Percentiles rank a stretch among this genome's conserved stretches.
Evolutionary conservation across 768 basidiomycete species (phyloP).

Genomic region (Mycena metata): DNA sequence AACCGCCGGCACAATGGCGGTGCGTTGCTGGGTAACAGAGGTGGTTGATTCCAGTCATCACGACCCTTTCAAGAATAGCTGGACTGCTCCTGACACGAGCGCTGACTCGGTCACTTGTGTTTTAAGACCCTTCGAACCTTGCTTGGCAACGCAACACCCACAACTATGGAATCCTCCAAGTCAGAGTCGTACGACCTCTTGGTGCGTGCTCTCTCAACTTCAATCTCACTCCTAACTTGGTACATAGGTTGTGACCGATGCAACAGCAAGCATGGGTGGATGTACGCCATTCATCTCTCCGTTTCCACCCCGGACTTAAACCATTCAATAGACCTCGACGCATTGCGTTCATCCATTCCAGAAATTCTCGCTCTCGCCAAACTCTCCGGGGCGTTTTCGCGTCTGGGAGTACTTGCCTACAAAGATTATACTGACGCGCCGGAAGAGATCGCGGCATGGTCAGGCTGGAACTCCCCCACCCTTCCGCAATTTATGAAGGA

Average conservation of each 20-base stretch:
- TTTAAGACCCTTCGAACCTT: no score
- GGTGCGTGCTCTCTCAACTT: no score
- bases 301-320: not conserved
- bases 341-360: slow-evolving; percentile 40
- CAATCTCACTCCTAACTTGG: no score
- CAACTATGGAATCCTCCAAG: no score
- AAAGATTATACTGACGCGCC: slow-evolving; percentile 40
- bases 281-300: slow-evolving; percentile 40
- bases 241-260: slow-evolving; percentile 45
- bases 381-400: slow-evolving; percentile 44
- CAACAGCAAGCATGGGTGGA: slow-evolving; percentile 43
- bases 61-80: no score
- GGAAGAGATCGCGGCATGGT: slow-evolving; percentile 40
- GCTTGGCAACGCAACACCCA: no score
- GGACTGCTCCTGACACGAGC: no score
- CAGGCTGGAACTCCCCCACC: slow-evolving; percentile 41
- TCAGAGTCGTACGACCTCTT: no score
- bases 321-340: slow-evolving; percentile 38
- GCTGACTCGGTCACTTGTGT: no score
- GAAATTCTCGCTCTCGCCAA: slow-evolving; percentile 44
- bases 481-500: slow-evolving; percentile 37
- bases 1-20: no score
- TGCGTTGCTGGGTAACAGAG: no score
- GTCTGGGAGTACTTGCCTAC: slow-evolving; percentile 45
- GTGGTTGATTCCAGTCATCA: no score